Evolutionary conservation across 345 rosid species (phyloP), one percentile per base, ranked within the genome.

Genomic region (Gossypium ekmanianum): DNA sequence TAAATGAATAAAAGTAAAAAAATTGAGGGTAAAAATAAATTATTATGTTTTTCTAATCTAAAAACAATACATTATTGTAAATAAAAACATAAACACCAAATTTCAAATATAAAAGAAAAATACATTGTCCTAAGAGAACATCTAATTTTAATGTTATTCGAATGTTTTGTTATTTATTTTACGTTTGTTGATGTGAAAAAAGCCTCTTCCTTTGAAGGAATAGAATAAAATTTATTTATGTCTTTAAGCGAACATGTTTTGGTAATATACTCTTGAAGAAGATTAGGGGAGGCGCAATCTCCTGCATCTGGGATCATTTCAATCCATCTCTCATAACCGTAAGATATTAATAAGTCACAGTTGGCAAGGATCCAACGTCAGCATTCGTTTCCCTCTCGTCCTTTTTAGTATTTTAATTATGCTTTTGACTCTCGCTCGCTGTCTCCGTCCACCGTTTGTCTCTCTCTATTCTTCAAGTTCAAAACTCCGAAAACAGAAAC

Each of bases 341-440:
- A 9, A 9, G 41, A 18, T 16, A 63, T 5, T 7, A 1, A 12
- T 17, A 10, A 3, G 2, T 57, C 61, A 61, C 73, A 74, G 51
- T 17, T 57, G 83, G 78, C 75, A 74, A 50, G 6, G 58, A 77
- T 81, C 80, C 3, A 43, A 45, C 34, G 39, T 22, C 8, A 3
- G 26, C 18, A 8, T 17, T 73, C 2, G 59, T 59, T 59, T 58
- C 41, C 55, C 2, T 43, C 2, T 57, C 20, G 7, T 3, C 26
- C 18, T 18, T 20, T 17, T 27, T 74, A 1, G 41, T 34, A 34
- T 34, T 27, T 51, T 22, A 34, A 34, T 34, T 34, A 34, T 34
- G 41, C 5, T 13, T 74, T 74, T 27, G 57, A 61, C 18, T 29
- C 47, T 44, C 48, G 34, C 57, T 56, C 48, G 34, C 27, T 57